These are phyloP conservation scores for Acanthamoeba quina DNA, from an alignment of 208 protist genomes.

Conservation along the genomic window DNA sequence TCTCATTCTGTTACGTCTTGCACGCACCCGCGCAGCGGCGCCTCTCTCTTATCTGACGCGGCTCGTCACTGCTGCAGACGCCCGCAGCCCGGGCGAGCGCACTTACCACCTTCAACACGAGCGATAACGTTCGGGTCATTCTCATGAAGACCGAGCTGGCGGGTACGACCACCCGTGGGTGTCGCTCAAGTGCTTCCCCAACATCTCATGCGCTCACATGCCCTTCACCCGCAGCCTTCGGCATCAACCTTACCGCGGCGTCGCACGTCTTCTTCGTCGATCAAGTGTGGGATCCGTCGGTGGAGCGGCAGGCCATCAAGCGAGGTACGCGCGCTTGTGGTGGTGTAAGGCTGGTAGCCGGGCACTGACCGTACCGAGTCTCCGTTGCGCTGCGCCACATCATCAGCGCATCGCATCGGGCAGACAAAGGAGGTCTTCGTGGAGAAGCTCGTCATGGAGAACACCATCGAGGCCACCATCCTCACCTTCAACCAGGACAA, in stretches of 20 bases:
- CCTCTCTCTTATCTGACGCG: background rate
- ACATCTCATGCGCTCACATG: background rate
- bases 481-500: slow-evolving; percentile 57
- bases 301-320: slow-evolving; percentile 85
- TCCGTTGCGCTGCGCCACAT: background rate
- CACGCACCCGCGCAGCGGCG: background rate
- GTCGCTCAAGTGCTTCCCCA: no score
- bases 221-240: slow-evolving; percentile 72
- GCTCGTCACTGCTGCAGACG: background rate
- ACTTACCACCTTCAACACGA: slow-evolving; percentile 78
- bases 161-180: slow-evolving; percentile 5
- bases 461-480: slow-evolving; percentile 77
- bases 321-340: background rate
- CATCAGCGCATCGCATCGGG: slow-evolving; percentile 81
- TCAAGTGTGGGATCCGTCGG: slow-evolving; percentile 64
- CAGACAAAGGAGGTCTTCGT: slow-evolving; percentile 77
- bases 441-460: slow-evolving; percentile 79
- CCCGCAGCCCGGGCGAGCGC: slow-evolving; percentile 24
- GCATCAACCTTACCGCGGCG: slow-evolving; percentile 81
- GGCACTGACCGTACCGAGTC: background rate
- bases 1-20: slow-evolving; percentile 5
- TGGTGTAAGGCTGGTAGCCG: background rate
- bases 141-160: slow-evolving; percentile 82
- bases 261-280: slow-evolving; percentile 82
- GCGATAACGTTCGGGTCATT: slow-evolving; percentile 70